Conservation (phyloP, 1,284 basidiomycete species). For the Pisolithus thermaeus region DNA sequence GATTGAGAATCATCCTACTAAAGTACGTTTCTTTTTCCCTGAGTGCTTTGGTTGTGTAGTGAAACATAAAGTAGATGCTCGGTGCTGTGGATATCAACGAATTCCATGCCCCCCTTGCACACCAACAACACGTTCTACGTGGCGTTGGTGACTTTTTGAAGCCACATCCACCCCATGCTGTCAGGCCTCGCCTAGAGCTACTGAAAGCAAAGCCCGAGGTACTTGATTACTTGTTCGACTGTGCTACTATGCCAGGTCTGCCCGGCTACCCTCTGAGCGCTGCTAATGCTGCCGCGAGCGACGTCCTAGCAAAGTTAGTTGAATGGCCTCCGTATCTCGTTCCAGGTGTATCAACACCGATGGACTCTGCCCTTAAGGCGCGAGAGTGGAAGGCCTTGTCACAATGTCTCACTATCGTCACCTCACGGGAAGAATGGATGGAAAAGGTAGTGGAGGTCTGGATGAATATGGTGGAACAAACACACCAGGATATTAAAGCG, state of each 20-base stretch:
- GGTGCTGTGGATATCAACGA: constrained; percentile 13
- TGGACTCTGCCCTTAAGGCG: constrained; percentile 5
- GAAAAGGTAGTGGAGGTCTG: constrained; percentile 13
- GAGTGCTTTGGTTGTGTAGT: background rate
- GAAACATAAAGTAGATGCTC: constrained; percentile 5
- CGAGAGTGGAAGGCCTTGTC: constrained; percentile 12
- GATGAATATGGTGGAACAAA: constrained; percentile 12
- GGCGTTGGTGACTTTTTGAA: constrained; percentile 19
- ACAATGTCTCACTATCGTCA: constrained; percentile 6
- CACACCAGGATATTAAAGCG: constrained; percentile 6
- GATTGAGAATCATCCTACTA: constrained; percentile 15
- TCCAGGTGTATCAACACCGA: constrained; percentile 14
- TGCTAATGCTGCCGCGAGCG: constrained; percentile 16
- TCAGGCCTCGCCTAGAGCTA: constrained; percentile 19
- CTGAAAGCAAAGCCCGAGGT: constrained; percentile 23
- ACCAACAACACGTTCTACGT: constrained; percentile 27
- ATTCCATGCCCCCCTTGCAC: constrained; percentile 21
- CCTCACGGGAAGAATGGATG: constrained; percentile 10
- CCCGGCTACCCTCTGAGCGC: constrained; percentile 23
- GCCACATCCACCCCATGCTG: constrained; percentile 17
- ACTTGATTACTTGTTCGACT: constrained; percentile 22
- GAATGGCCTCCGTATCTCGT: constrained; percentile 11
- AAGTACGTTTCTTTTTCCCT: background rate
- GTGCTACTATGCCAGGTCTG: constrained; percentile 14
- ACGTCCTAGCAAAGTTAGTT: constrained; percentile 13